Evolutionary conservation across 2,329 filamentous ascomycete species (phyloP), one percentile per base, ranked within the genome.

Genomic region (Stagonosporopsis cucurbitacearum): DNA sequence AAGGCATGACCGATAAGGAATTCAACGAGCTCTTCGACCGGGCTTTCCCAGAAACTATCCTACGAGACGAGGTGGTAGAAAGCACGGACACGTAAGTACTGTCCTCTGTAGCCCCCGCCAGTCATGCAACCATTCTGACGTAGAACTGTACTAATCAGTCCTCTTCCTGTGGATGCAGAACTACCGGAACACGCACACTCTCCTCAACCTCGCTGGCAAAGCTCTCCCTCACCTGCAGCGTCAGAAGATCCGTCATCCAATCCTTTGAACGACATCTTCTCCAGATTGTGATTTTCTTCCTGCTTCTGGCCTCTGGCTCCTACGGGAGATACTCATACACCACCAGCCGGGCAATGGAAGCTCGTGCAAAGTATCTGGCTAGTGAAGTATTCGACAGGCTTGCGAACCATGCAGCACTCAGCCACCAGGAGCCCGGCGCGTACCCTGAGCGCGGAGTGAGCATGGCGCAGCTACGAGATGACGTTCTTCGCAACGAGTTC

Each of bases 131-230:
- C 51, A 60, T 56, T 72, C 65, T 71, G 69, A 68, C 65, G 51
- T 46, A 62, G 58, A 58, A 58, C 60, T 67, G 64, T 80, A 96
- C 92, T 96, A 92, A 96, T 86, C 89, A 96, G 92, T 88, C 84
- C 82, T 82, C 80, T 84, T 80, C 78, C 84, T 81, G 80, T 85
- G 75, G 81, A 88, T 79, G 86, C 86, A 94, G 91, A 91, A 80
- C 84, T 81, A 77, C 82, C 84, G 84, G 79, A 78, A 80, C 76
- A 81, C 82, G 78, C 81, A 80, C 80, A 77, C 86, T 97, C 83
- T 86, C 87, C 78, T 94, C 90, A 80, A 89, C 85, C 82, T 96
- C 91, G 82, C 90, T 96, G 88, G 90, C 93, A 84, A 86, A 89
- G 78, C 84, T 98, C 89, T 86, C 93, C 80, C 82, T 97, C 89